Conservation (phyloP, 305 asterid species). For the Fraxinus platypoda region DNA sequence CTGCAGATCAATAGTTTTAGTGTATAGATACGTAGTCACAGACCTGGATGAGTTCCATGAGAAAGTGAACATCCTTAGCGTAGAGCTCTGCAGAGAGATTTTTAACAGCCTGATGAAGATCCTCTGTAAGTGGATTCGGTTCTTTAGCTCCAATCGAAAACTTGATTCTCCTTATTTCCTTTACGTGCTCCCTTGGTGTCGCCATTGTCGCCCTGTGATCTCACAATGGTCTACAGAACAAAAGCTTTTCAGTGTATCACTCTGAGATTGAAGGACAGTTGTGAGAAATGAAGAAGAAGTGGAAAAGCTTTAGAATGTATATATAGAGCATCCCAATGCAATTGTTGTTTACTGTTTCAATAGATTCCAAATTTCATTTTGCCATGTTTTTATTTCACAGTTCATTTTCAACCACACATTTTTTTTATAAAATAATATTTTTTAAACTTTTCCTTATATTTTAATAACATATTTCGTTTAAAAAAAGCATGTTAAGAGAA, state of each 20-base stretch:
- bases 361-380: too few relatives aligned
- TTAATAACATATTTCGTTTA: too few relatives aligned
- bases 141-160: conserved; percentile 17
- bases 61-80: conserved; percentile 16
- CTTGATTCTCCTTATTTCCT: conserved; percentile 20
- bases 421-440: too few relatives aligned
- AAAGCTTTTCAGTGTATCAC: background rate
- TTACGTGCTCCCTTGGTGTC: background rate
- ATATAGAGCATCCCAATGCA: background rate
- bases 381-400: too few relatives aligned
- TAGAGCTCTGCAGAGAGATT: conserved; percentile 23
- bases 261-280: background rate
- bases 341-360: too few relatives aligned
- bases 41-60: conserved; percentile 21
- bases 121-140: conserved; percentile 16
- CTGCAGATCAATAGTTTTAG: background rate
- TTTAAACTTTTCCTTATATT: too few relatives aligned
- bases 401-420: too few relatives aligned
- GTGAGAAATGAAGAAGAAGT: background rate
- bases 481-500: too few relatives aligned
- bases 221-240: background rate
- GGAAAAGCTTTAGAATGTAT: background rate
- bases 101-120: conserved; percentile 28
- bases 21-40: background rate
- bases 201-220: background rate